A percentile compares a stretch with the other conserved stretches of the same genome.
Evolutionary conservation across 305 asterid genomes (phyloP).

Genomic region (Rubia balearica): DNA sequence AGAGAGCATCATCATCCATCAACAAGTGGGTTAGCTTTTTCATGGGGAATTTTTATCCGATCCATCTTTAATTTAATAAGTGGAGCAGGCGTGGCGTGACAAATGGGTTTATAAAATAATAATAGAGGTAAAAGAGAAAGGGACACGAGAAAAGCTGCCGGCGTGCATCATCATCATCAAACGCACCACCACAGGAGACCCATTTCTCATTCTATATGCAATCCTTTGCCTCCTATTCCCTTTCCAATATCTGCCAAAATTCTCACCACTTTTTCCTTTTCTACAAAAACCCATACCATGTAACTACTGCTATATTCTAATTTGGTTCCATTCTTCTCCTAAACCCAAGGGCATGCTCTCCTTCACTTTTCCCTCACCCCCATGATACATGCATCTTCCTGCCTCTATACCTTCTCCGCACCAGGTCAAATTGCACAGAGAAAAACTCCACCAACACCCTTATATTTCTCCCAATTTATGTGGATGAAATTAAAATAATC

Average conservation of each 20-base stretch:
- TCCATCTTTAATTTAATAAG: constrained; percentile 11
- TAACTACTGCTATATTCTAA: constrained; percentile 8
- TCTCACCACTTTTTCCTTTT: constrained; percentile 24
- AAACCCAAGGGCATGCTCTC: constrained; percentile 49
- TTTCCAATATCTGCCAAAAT: constrained; percentile 53
- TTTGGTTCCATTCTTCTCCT: constrained; percentile 28
- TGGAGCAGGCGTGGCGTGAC: constrained; percentile 75
- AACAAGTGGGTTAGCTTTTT: constrained; percentile 42
- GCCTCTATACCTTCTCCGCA: background rate
- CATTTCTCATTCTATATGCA: constrained; percentile 14
- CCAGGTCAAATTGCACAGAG: too few relatives aligned
- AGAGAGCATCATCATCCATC: constrained; percentile 11
- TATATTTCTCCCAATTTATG: too few relatives aligned
- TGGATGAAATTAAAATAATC: too few relatives aligned
- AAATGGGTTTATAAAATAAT: constrained; percentile 12
- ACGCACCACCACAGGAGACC: constrained; percentile 33
- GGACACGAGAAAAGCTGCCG: constrained; percentile 58
- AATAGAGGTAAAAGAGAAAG: constrained; percentile 14
- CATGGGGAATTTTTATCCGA: background rate
- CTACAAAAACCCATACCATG: constrained; percentile 28
- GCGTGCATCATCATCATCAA: constrained; percentile 62
- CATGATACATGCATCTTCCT: constrained; percentile 7
- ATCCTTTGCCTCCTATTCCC: constrained; percentile 49
- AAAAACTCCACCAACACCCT: too few relatives aligned
- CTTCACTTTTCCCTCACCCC: constrained; percentile 36